These are phyloP conservation scores for Penicillium canariense DNA, from an alignment of 495 filamentous ascomycete species.

Conservation along the genomic window DNA sequence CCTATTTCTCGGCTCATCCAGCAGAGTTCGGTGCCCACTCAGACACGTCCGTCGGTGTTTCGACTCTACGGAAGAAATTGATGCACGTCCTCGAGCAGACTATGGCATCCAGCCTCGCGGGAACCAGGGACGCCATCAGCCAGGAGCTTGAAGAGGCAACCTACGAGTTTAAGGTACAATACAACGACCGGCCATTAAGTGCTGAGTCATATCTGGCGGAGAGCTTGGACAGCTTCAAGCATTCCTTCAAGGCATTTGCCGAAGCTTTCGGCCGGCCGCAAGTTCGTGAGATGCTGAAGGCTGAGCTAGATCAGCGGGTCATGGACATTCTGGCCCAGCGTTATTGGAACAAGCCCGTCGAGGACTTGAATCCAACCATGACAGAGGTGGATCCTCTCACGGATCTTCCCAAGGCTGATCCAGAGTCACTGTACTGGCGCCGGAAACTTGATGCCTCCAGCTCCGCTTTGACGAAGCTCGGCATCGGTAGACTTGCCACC, in stretches of 20 bases:
- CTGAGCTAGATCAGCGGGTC: slow-evolving; percentile 89
- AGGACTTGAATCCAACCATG: slow-evolving; percentile 60
- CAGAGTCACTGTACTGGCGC: slow-evolving; percentile 85
- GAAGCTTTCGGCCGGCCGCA: slow-evolving; percentile 86
- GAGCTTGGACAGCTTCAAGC: slow-evolving; percentile 93
- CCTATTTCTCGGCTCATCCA: slow-evolving; percentile 84
- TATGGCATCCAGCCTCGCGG: slow-evolving; percentile 86
- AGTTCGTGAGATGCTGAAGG: slow-evolving; percentile 85
- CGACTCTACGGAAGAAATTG: slow-evolving; percentile 85
- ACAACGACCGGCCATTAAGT: slow-evolving; percentile 92
- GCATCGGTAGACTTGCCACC: slow-evolving; percentile 88
- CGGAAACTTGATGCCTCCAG: slow-evolving; percentile 91
- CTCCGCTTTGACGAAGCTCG: slow-evolving; percentile 86
- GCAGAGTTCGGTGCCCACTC: slow-evolving; percentile 72
- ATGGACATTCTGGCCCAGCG: slow-evolving; percentile 90
- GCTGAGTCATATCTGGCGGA: slow-evolving; percentile 96
- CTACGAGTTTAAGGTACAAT: slow-evolving; percentile 99
- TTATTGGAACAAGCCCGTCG: slow-evolving; percentile 98
- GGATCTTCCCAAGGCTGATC: slow-evolving; percentile 76
- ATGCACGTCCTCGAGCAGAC: slow-evolving; percentile 97
- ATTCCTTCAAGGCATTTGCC: slow-evolving; percentile 90
- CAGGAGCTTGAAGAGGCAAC: slow-evolving; percentile 96
- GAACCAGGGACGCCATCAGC: slow-evolving; percentile 85
- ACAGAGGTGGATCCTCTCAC: slow-evolving; percentile 69
- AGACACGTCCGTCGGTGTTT: slow-evolving; percentile 73